These are phyloP conservation scores for Fusarium sp. DNA, from an alignment of 2,329 filamentous ascomycete genomes.

Conservation along the genomic window DNA sequence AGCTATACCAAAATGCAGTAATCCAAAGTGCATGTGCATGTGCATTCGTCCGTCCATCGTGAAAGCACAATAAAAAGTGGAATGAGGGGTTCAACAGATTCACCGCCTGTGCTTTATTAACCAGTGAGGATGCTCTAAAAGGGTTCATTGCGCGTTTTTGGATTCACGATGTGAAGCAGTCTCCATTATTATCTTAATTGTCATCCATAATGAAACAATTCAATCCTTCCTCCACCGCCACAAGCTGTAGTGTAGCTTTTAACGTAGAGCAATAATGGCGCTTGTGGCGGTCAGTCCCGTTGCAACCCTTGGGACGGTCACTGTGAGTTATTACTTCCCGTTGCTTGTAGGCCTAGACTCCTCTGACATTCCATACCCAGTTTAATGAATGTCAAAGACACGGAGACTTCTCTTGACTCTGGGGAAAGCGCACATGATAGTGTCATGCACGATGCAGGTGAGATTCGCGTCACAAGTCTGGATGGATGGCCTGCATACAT, in stretches of 20 bases:
- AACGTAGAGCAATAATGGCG: not conserved
- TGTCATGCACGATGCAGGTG: conserved; percentile 40
- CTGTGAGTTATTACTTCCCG: conserved; percentile 26
- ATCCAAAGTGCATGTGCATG: conserved; percentile 3
- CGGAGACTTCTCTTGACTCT: conserved; percentile 1
- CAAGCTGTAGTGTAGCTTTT: conserved; percentile 1
- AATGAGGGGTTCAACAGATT: conserved; percentile 34
- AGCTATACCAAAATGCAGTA: not conserved
- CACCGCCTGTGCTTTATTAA: conserved; percentile 24
- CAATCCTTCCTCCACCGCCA: conserved; percentile 13
- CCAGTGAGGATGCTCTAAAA: conserved; percentile 10
- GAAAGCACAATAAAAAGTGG: conserved; percentile 25
- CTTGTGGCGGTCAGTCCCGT: conserved; percentile 19
- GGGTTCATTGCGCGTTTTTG: conserved; percentile 6
- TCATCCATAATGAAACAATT: conserved; percentile 8
- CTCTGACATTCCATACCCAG: conserved; percentile 21
- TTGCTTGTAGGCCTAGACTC: not conserved
- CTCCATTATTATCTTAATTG: conserved; percentile 17
- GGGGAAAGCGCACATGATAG: conserved; percentile 27
- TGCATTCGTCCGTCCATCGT: conserved; percentile 7
- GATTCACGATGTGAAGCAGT: conserved; percentile 15
- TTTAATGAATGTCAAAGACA: conserved; percentile 1
- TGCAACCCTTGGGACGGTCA: not conserved
- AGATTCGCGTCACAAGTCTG: conserved; percentile 31
- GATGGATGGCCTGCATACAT: conserved; percentile 13